Evolutionary conservation across 805 yeast species (phyloP).

Genomic region (Trichomonascus vanleenenianus): DNA sequence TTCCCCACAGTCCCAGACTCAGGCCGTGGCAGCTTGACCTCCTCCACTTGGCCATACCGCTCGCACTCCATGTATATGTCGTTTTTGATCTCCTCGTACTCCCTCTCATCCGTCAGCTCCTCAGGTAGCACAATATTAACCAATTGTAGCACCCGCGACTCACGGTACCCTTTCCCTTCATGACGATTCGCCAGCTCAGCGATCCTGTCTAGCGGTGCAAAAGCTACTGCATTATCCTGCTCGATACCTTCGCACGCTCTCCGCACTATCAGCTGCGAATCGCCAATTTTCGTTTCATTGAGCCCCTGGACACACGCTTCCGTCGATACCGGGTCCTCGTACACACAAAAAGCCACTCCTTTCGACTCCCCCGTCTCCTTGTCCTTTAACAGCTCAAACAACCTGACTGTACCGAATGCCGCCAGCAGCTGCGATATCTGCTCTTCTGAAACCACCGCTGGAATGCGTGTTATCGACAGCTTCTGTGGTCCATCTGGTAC

Average conservation of each 20-base stretch:
- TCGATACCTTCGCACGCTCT: conserved; percentile 30
- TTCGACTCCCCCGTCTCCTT: conserved; percentile 41
- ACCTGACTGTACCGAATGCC: conserved; percentile 34
- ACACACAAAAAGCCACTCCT: conserved; percentile 55
- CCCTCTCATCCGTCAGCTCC: conserved; percentile 47
- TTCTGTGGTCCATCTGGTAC: conserved; percentile 31
- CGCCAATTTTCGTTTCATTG: conserved; percentile 31
- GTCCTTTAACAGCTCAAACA: conserved; percentile 35
- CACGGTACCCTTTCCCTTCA: conserved; percentile 19
- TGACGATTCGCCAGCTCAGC: conserved; percentile 21
- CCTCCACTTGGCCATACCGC: conserved; percentile 44
- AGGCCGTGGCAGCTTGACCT: conserved; percentile 57
- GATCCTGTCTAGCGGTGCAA: conserved; percentile 26
- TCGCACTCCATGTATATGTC: conserved; percentile 46
- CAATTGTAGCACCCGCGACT: conserved; percentile 45
- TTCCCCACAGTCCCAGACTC: conserved; percentile 35
- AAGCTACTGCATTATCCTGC: conserved; percentile 17
- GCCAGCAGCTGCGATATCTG: conserved; percentile 36
- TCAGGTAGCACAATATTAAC: conserved; percentile 58
- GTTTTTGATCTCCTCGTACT: conserved; percentile 40
- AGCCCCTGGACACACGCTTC: conserved; percentile 29
- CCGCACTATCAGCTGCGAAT: conserved; percentile 30
- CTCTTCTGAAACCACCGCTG: conserved; percentile 36
- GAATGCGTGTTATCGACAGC: conserved; percentile 39
- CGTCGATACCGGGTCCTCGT: conserved; percentile 20